Conservation (phyloP, 768 basidiomycete species). For the Phylloporus arenicola region DNA sequence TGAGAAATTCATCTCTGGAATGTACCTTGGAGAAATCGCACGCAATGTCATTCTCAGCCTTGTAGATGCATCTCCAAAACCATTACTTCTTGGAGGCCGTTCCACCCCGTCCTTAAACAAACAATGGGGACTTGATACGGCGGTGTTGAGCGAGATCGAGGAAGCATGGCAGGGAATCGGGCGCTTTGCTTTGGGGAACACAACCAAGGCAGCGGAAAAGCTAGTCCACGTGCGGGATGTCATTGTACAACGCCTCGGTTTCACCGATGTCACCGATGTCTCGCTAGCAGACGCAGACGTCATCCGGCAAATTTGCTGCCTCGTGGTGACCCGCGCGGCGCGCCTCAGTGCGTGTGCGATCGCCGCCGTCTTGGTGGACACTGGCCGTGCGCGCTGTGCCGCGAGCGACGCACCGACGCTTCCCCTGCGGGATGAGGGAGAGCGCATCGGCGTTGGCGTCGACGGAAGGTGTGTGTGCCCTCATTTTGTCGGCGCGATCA, state of each 20-base stretch:
- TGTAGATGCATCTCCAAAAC: conserved; percentile 65
- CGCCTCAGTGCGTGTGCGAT: conserved; percentile 81
- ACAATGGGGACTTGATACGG: conserved; percentile 94
- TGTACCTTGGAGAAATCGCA: conserved; percentile 96
- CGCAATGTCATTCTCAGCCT: conserved; percentile 81
- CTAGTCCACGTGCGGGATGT: conserved; percentile 55
- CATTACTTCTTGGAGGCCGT: conserved; percentile 77
- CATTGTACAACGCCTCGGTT: conserved; percentile 57
- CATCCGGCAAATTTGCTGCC: conserved; percentile 71
- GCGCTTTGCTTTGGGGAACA: conserved; percentile 24
- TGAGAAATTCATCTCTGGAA: conserved; percentile 98
- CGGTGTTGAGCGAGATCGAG: conserved; percentile 83
- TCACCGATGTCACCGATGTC: conserved; percentile 46
- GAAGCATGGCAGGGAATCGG: conserved; percentile 59
- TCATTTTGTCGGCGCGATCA: background rate
- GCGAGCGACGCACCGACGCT: conserved; percentile 23
- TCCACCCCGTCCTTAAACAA: conserved; percentile 69
- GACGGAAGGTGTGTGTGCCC: conserved; percentile 71
- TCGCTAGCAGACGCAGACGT: conserved; percentile 63
- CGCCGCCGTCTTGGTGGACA: conserved; percentile 81
- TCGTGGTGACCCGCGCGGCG: conserved; percentile 81
- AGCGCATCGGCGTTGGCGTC: conserved; percentile 74
- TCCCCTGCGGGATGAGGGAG: conserved; percentile 32
- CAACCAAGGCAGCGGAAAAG: conserved; percentile 20
- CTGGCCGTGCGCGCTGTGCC: conserved; percentile 54